Evolutionary conservation across 352 stramenopile species (phyloP).

Genomic region (Thraustochytrium striatum): DNA sequence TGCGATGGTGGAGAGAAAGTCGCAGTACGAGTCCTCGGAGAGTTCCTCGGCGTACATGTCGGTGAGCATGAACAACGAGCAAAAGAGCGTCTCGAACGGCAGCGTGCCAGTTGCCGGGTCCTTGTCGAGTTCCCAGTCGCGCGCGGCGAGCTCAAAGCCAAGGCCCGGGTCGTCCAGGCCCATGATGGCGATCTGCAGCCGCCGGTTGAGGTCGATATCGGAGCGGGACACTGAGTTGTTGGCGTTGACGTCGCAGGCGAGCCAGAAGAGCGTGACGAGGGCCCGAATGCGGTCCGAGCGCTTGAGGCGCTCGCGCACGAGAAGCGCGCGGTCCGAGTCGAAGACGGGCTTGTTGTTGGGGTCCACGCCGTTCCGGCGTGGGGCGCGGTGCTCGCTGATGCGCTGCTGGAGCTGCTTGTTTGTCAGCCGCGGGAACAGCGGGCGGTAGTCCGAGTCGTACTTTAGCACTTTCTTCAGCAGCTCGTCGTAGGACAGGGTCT

Average conservation of each 20-base stretch:
- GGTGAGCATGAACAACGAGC: conserved; percentile 27
- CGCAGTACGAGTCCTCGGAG: conserved; percentile 34
- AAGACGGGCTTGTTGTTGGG: neutral
- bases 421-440: neutral
- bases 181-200: conserved; percentile 34
- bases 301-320: neutral
- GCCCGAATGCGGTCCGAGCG: neutral
- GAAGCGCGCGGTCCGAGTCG: conserved; percentile 1
- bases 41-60: conserved; percentile 31
- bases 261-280: conserved; percentile 42
- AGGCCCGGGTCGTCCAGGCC: conserved; percentile 14
- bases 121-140: conserved; percentile 27
- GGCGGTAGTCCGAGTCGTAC: neutral
- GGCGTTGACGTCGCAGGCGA: conserved; percentile 14
- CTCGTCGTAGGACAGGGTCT: conserved; percentile 10
- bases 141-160: conserved; percentile 27
- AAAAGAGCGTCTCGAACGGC: neutral
- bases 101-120: neutral
- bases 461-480: neutral
- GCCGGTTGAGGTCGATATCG: conserved; percentile 2
- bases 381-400: no score
- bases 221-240: conserved; percentile 12
- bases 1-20: conserved; percentile 8
- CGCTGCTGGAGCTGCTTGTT: neutral
- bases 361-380: neutral